A percentile compares a stretch with the other conserved stretches of the same genome.
Evolutionary conservation across 305 asterid genomes (phyloP).

Genomic region (Rubia tinctorum): DNA sequence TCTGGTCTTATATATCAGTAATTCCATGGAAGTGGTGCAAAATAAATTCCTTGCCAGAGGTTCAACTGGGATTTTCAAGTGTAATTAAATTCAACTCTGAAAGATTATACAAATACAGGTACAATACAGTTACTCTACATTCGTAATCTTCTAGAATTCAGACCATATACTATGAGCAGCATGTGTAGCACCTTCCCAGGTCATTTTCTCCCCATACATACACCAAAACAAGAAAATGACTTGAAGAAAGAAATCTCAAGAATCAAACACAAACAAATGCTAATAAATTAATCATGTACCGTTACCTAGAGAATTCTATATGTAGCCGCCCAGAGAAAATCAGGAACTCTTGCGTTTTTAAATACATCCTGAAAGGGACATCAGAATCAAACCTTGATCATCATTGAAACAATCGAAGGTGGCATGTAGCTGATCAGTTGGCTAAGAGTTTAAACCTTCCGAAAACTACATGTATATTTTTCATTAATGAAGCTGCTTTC

Average conservation of each 20-base stretch:
- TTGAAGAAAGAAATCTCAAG: neutral
- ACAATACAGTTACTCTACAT: neutral
- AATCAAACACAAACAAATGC: neutral
- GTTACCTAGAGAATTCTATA: neutral
- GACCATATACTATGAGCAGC: neutral
- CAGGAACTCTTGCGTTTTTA: neutral
- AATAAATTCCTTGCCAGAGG: neutral
- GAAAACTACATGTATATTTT: neutral
- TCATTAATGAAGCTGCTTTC: neutral
- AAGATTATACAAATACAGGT: too few relatives aligned
- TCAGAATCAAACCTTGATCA: neutral
- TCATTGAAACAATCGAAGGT: too few relatives aligned
- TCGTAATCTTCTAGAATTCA: neutral
- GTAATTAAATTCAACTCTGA: neutral
- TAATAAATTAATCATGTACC: neutral
- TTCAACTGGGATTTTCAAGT: neutral
- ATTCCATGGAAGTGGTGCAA: neutral
- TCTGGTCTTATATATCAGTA: conserved; percentile 3
- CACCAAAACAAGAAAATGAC: neutral
- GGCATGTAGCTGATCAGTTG: too few relatives aligned
- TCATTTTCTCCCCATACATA: neutral
- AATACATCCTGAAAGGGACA: neutral
- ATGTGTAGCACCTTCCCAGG: conserved; percentile 3
- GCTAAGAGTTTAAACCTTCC: neutral
- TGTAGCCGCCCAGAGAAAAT: neutral